These are phyloP conservation scores for Skeletonema potamos DNA, from an alignment of 108 stramenopile species.

Conservation along the genomic window DNA sequence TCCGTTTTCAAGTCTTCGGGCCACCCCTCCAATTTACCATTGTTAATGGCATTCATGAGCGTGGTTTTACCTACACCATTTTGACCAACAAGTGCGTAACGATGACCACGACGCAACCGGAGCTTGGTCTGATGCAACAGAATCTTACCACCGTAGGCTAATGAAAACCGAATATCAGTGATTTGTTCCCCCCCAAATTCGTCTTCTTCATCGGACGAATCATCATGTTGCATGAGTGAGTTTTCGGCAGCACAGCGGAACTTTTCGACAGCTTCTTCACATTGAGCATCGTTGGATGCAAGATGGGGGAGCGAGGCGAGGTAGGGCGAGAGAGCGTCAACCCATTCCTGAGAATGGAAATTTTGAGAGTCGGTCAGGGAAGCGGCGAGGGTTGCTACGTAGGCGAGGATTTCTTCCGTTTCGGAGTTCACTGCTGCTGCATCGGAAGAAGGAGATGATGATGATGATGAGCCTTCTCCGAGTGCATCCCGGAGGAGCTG, in stretches of 20 bases:
- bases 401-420: slow-evolving; percentile 70
- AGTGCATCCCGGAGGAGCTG: slow-evolving; percentile 65
- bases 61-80: slow-evolving; percentile 98
- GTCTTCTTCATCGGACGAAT: slow-evolving; percentile 85
- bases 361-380: slow-evolving; percentile 57
- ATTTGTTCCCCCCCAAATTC: slow-evolving; percentile 89
- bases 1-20: slow-evolving; percentile 86
- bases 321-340: slow-evolving; percentile 65
- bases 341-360: slow-evolving; percentile 56
- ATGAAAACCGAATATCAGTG: slow-evolving; percentile 89
- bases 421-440: slow-evolving; percentile 7
- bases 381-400: slow-evolving; percentile 78
- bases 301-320: slow-evolving; percentile 36
- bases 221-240: slow-evolving; percentile 51
- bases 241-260: slow-evolving; percentile 59
- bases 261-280: slow-evolving; percentile 41
- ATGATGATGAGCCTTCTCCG: slow-evolving; percentile 27
- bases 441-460: too few species aligned
- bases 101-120: slow-evolving; percentile 91
- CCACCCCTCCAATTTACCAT: slow-evolving; percentile 97
- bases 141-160: slow-evolving; percentile 99
- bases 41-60: slow-evolving; percentile 96
- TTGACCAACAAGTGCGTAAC: slow-evolving; percentile 95
- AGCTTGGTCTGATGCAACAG: slow-evolving; percentile 94
- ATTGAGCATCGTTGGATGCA: not conserved